Evolutionary conservation across 2,329 filamentous ascomycete genomes (phyloP), one percentile per base, ranked within the genome.

Genomic region (Penicillium thymicola): DNA sequence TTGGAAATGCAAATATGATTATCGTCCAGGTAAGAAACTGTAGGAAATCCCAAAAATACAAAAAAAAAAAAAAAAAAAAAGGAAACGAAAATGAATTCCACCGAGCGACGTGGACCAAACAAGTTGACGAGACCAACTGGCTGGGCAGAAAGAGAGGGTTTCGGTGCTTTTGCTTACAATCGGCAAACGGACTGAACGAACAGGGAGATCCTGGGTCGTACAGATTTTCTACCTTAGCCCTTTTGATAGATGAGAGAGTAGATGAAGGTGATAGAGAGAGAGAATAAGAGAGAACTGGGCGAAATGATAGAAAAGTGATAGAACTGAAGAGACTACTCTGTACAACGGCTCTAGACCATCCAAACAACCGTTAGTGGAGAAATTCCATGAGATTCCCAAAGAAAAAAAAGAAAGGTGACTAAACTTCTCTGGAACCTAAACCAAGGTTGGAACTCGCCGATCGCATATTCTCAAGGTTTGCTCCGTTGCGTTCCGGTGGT

Each of bases 401-500:
- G 21, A 28, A 47, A 47, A n/a, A 16, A 47, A 21, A 16, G 23
- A 27, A 32, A 49, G 14, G 3, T 18, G 45, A 49, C 49, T 51
- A 51, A 51, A 27, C 25, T 6, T 27, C 25, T 27, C 25, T 27
- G 25, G 25, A 27, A 27, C 6, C 32, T 38, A 45, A 55, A 32
- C 41, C 25, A 27, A 27, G 25, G 25, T 27, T 27, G 25, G 25
- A 27, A 27, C 7, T 51, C 42, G 55, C 59, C 61, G 65, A 63
- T 67, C 18, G 2, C 28, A 34, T 10, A 23, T 23, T 45, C 4
- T 28, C 43, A 46, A 3, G 44, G 44, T 25, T 10, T 36, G 2
- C 54, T 60, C 62, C 62, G 62, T 49, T 30, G 11, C 27, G 63
- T 62, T 64, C 63, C 63, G 62, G 51, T 57, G 63, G 62, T 60